Percentiles rank a stretch among this genome's conserved stretches.
phyloP scores from a whole-genome alignment of 73 alveolate species.

The Paraurostyla sp. region DNA sequence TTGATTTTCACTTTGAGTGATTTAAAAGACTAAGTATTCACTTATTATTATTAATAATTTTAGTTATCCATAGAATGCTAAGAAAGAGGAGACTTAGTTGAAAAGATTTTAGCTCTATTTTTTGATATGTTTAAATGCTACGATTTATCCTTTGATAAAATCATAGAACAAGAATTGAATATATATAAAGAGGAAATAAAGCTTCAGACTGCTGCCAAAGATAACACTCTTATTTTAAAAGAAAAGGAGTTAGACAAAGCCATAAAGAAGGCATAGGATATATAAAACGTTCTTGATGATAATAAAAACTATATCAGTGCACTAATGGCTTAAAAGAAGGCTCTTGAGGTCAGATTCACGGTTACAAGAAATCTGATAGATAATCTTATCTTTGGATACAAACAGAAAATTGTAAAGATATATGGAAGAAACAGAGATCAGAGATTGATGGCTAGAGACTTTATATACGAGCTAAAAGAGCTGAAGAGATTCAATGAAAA shows the following conservation, averaged over 20 bases:
- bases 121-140: slow-evolving; percentile 41
- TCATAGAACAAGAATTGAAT: background rate
- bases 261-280: background rate
- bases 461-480: slow-evolving; percentile 36
- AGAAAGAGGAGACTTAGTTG: slow-evolving; percentile 42
- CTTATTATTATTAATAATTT: background rate
- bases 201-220: background rate
- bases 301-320: slow-evolving; percentile 17
- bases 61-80: slow-evolving; percentile 13
- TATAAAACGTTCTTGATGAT: slow-evolving; percentile 16
- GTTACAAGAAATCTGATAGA: slow-evolving; percentile 31
- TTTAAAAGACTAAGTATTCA: slow-evolving; percentile 31
- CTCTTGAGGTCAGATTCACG: background rate
- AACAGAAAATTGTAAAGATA: background rate
- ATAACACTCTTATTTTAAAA: background rate
- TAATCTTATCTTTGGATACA: slow-evolving; percentile 6
- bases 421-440: slow-evolving; percentile 10
- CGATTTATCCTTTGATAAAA: slow-evolving; percentile 37
- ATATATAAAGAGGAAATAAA: slow-evolving; percentile 22
- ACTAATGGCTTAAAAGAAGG: background rate
- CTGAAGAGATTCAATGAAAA: slow-evolving; percentile 16
- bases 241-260: slow-evolving; percentile 38
- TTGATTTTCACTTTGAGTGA: slow-evolving; percentile 38
- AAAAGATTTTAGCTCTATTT: slow-evolving; percentile 30
- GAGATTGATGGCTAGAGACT: slow-evolving; percentile 46